Conservation (phyloP, 1,139 yeast genomes). For the Taphrina betulina region DNA sequence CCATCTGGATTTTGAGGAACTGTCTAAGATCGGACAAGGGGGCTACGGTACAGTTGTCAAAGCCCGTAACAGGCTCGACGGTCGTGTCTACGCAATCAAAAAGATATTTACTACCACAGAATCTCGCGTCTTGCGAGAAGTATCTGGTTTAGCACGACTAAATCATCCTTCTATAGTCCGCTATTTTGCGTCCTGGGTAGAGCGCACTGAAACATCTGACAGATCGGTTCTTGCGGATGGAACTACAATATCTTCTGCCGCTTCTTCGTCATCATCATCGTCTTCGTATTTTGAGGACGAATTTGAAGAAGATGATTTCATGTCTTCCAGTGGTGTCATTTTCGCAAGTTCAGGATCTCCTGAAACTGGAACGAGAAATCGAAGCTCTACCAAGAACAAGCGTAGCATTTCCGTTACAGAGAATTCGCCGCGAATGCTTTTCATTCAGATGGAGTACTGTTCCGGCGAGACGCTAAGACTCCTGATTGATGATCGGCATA, state of each 20-base stretch:
- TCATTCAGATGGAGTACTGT: constrained; percentile 97
- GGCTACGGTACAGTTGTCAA: constrained; percentile 95
- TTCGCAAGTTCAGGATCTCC: constrained; percentile 1
- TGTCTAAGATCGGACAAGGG: constrained; percentile 88
- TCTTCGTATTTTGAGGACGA: constrained; percentile 3
- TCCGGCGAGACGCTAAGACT: constrained; percentile 88
- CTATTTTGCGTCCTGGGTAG: constrained; percentile 97
- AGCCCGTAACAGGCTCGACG: constrained; percentile 88
- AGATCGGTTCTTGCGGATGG: constrained; percentile 38
- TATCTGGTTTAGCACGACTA: constrained; percentile 81
- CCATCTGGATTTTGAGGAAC: constrained; percentile 86
- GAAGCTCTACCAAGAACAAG: background rate
- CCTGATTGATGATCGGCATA: constrained; percentile 77
- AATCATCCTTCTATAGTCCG: constrained; percentile 95
- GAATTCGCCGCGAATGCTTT: constrained; percentile 52
- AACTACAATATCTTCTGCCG: constrained; percentile 27
- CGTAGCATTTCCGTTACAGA: no score
- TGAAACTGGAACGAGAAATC: background rate
- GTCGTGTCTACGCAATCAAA: constrained; percentile 90
- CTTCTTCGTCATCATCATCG: no score
- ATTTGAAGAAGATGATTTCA: constrained; percentile 41
- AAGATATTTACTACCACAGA: constrained; percentile 51
- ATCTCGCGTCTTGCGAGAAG: constrained; percentile 72
- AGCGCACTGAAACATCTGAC: constrained; percentile 57
- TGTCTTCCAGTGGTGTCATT: constrained; percentile 38